phyloP scores from a whole-genome alignment of 768 basidiomycete genomes.

The Termitomyces titanicus region DNA sequence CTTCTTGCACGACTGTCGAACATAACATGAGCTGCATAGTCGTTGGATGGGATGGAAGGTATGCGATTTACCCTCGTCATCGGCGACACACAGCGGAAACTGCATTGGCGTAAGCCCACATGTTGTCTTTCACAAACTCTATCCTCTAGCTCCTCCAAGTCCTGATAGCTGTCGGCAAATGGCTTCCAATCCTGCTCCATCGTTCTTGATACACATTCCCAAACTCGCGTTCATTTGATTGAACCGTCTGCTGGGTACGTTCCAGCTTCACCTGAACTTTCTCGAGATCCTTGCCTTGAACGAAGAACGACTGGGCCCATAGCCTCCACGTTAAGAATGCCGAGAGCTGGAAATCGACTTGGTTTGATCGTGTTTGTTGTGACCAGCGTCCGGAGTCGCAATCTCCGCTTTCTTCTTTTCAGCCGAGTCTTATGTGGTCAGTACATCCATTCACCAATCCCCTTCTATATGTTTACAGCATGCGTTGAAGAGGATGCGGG shows the following conservation, averaged over 20 bases:
- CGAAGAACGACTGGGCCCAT: slow-evolving; percentile 78
- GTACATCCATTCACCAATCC: background rate
- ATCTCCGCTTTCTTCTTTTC: background rate
- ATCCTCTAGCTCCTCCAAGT: slow-evolving; percentile 93
- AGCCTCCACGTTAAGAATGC: too few relatives aligned
- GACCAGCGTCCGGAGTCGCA: too few relatives aligned
- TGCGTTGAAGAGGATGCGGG: slow-evolving; percentile 60
- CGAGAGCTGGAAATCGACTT: background rate
- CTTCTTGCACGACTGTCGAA: slow-evolving; percentile 81
- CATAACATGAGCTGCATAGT: slow-evolving; percentile 1
- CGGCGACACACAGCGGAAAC: slow-evolving; percentile 90
- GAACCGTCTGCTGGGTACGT: slow-evolving; percentile 86
- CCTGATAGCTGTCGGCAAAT: slow-evolving; percentile 94
- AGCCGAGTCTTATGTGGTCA: slow-evolving; percentile 15
- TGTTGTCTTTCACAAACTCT: slow-evolving; percentile 90
- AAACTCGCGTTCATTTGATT: slow-evolving; percentile 89
- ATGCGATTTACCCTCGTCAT: slow-evolving; percentile 93
- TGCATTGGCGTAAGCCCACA: slow-evolving; percentile 95
- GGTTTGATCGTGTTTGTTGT: slow-evolving; percentile 3
- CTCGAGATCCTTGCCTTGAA: slow-evolving; percentile 92
- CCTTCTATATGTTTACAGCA: too few relatives aligned
- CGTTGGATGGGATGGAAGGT: background rate
- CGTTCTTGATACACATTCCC: slow-evolving; percentile 78
- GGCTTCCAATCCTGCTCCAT: slow-evolving; percentile 92
- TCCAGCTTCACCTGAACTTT: slow-evolving; percentile 86